A percentile compares a stretch with the other conserved stretches of the same genome.
Evolutionary conservation across 768 basidiomycete species (phyloP).

Genomic region (Russula sp.): DNA sequence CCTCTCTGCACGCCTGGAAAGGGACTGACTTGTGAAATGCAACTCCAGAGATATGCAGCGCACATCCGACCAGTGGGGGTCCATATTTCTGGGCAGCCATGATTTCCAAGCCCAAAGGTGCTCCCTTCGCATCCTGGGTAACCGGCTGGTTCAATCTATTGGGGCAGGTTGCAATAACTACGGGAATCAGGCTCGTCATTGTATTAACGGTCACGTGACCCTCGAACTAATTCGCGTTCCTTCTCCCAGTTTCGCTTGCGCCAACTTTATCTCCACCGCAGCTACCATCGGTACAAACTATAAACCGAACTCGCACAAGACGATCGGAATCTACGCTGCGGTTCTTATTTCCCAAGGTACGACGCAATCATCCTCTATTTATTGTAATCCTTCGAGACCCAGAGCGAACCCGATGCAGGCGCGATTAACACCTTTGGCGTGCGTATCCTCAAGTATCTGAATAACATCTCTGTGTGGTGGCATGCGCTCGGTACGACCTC

Average conservation of each 20-base stretch:
- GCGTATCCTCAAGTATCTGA: constrained; percentile 58
- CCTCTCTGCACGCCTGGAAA: not conserved
- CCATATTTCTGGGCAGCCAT: constrained; percentile 85
- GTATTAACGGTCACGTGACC: not conserved
- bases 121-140: constrained; percentile 69
- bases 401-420: constrained; percentile 35
- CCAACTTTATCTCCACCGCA: constrained; percentile 64
- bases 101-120: constrained; percentile 54
- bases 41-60: constrained; percentile 47
- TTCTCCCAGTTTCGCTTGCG: constrained; percentile 53
- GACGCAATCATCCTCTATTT: not conserved
- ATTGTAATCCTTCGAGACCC: not conserved
- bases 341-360: constrained; percentile 61
- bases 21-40: not conserved
- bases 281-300: constrained; percentile 59
- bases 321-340: constrained; percentile 67
- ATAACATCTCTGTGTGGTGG: constrained; percentile 72
- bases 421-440: constrained; percentile 76
- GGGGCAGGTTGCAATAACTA: constrained; percentile 75
- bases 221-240: not conserved
- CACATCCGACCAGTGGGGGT: constrained; percentile 69
- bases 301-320: constrained; percentile 54
- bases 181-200: constrained; percentile 57
- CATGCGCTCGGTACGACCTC: constrained; percentile 69
- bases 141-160: constrained; percentile 75